Evolutionary conservation across 2,329 filamentous ascomycete species (phyloP).

Genomic region (Monilinia aucupariae): DNA sequence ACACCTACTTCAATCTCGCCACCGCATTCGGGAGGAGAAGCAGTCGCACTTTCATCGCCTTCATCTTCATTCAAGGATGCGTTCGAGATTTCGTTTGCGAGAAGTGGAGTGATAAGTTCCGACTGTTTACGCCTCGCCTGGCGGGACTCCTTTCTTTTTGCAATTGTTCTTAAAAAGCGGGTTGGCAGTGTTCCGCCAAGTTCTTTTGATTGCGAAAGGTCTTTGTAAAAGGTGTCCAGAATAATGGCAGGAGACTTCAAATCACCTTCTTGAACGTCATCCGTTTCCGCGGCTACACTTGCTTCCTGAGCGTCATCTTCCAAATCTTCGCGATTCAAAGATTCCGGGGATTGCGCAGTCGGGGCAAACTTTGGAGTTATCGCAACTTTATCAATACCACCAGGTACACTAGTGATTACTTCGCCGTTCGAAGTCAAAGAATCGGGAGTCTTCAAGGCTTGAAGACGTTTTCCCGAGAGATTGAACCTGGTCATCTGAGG

Average conservation of each 20-base stretch:
- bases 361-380: background rate
- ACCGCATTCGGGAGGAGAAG: background rate
- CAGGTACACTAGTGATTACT: background rate
- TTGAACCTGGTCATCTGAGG: constrained; percentile 5
- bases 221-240: background rate
- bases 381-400: background rate
- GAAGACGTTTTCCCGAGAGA: background rate
- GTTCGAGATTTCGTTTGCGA: background rate
- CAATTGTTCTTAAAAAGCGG: background rate
- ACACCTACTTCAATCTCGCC: background rate
- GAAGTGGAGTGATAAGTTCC: too few species aligned
- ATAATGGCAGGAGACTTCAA: background rate
- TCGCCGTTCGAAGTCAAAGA: background rate
- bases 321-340: background rate
- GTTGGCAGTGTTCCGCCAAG: background rate
- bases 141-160: background rate
- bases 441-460: background rate
- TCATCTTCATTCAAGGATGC: background rate
- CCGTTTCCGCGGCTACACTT: too few species aligned
- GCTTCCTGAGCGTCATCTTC: background rate
- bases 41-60: too few species aligned
- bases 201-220: background rate
- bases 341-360: background rate
- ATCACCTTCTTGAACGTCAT: background rate
- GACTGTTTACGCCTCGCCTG: background rate